Conservation (phyloP, 1,139 yeast genomes). For the Komagataea norvegica region DNA sequence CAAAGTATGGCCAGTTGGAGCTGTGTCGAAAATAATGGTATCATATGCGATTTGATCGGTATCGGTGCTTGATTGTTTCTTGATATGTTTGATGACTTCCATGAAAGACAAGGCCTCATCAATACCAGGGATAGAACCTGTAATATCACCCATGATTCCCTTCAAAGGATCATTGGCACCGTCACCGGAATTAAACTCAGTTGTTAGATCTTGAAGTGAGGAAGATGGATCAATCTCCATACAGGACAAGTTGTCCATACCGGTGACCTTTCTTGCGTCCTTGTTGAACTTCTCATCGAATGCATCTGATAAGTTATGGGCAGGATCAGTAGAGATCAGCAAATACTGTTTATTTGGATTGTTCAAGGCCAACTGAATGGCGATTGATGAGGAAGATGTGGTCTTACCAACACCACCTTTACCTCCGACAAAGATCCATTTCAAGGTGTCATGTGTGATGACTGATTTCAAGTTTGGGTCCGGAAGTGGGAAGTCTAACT, state of each 20-base stretch:
- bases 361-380: constrained; percentile 81
- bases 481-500: constrained; percentile 28
- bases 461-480: constrained; percentile 70
- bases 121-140: constrained; percentile 94
- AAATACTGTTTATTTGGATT: constrained; percentile 79
- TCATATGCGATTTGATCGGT: constrained; percentile 51
- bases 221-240: constrained; percentile 99
- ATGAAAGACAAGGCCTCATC: constrained; percentile 97
- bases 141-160: constrained; percentile 82
- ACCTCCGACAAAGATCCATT: constrained; percentile 98
- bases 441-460: constrained; percentile 61
- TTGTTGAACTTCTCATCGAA: constrained; percentile 97
- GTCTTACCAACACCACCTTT: constrained; percentile 99
- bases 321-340: constrained; percentile 95
- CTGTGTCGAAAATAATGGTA: constrained; percentile 94
- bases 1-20: constrained; percentile 97
- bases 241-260: constrained; percentile 81
- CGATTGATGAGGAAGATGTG: constrained; percentile 92
- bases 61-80: constrained; percentile 54
- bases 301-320: constrained; percentile 95
- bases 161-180: constrained; percentile 55
- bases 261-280: constrained; percentile 91
- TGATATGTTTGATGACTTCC: constrained; percentile 95
- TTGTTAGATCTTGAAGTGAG: constrained; percentile 83
- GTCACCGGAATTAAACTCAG: constrained; percentile 41